Evolutionary conservation across 768 basidiomycete species (phyloP).

Genomic region (Suillus lakei): DNA sequence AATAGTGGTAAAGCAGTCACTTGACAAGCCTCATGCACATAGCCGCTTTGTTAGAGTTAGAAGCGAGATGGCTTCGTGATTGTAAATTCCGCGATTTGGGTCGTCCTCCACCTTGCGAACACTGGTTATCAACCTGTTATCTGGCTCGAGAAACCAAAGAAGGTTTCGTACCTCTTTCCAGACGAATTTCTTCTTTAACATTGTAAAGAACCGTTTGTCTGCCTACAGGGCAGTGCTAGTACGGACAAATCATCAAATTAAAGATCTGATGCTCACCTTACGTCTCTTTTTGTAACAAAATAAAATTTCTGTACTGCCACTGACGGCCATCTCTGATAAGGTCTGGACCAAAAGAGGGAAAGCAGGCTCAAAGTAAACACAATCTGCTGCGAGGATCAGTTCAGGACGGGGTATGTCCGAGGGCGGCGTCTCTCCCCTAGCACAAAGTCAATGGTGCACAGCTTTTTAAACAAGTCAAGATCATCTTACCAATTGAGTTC

Average conservation of each 20-base stretch:
- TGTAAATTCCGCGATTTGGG: constrained; percentile 59
- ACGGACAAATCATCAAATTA: constrained; percentile 8
- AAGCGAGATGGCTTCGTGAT: constrained; percentile 68
- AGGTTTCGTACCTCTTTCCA: constrained; percentile 62
- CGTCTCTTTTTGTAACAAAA: constrained; percentile 95
- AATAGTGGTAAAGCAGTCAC: background rate
- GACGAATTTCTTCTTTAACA: constrained; percentile 78
- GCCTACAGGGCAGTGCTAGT: constrained; percentile 52
- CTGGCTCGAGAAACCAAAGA: background rate
- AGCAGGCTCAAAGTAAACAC: constrained; percentile 94
- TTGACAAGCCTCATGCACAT: constrained; percentile 2
- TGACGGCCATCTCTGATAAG: constrained; percentile 61
- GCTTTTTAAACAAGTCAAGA: constrained; percentile 8
- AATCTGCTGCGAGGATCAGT: constrained; percentile 88
- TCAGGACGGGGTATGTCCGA: constrained; percentile 53
- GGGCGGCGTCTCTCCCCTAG: constrained; percentile 71
- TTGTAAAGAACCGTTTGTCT: constrained; percentile 83
- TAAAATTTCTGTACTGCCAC: constrained; percentile 65
- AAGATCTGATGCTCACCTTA: constrained; percentile 55
- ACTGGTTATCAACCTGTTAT: constrained; percentile 8
- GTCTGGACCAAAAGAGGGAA: constrained; percentile 89
- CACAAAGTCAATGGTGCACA: constrained; percentile 14
- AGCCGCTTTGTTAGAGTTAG: constrained; percentile 41
- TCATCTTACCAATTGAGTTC: constrained; percentile 76
- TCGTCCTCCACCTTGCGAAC: constrained; percentile 62